A percentile compares a stretch with the other conserved stretches of the same genome.
Evolutionary conservation across 352 stramenopile genomes (phyloP).

Genomic region (Phytophthora hybrid): DNA sequence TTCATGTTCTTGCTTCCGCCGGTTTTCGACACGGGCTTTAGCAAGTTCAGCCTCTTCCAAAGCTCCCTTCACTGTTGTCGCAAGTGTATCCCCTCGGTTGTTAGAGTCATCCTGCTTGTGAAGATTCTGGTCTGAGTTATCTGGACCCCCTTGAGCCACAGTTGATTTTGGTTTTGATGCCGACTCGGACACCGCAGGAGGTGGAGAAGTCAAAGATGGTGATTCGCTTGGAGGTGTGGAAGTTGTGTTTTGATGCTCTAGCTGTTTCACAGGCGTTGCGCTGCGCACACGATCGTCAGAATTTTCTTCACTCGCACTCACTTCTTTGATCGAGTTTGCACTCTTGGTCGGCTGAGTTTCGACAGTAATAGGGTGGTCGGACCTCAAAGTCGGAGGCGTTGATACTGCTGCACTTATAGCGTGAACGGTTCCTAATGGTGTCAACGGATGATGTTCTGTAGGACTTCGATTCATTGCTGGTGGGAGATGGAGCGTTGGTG

Average conservation of each 20-base stretch:
- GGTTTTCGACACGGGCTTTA: constrained; percentile 67
- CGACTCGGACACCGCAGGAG: background rate
- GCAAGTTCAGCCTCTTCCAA: constrained; percentile 76
- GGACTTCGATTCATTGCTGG: constrained; percentile 9
- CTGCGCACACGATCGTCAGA: constrained; percentile 11
- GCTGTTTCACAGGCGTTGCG: constrained; percentile 7
- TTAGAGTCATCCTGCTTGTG: background rate
- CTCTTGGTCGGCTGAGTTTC: constrained; percentile 7
- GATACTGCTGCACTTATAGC: background rate
- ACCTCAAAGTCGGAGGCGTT: background rate
- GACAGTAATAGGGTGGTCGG: background rate
- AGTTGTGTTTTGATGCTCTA: background rate
- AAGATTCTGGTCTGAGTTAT: background rate
- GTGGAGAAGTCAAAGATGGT: background rate
- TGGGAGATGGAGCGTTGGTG: constrained; percentile 26
- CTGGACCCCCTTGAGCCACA: constrained; percentile 1
- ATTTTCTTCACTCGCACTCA: background rate
- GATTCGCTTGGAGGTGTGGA: background rate
- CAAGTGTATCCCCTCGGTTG: constrained; percentile 52
- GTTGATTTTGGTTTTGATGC: constrained; percentile 2
- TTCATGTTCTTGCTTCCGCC: constrained; percentile 67
- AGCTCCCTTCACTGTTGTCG: constrained; percentile 62
- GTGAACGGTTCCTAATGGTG: background rate
- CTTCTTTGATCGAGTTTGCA: constrained; percentile 2
- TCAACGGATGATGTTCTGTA: background rate